Percentiles rank a stretch among this genome's conserved stretches.
Conservation (phyloP, 2,329 filamentous ascomycete species). For the Cladophialophora carrionii region DNA sequence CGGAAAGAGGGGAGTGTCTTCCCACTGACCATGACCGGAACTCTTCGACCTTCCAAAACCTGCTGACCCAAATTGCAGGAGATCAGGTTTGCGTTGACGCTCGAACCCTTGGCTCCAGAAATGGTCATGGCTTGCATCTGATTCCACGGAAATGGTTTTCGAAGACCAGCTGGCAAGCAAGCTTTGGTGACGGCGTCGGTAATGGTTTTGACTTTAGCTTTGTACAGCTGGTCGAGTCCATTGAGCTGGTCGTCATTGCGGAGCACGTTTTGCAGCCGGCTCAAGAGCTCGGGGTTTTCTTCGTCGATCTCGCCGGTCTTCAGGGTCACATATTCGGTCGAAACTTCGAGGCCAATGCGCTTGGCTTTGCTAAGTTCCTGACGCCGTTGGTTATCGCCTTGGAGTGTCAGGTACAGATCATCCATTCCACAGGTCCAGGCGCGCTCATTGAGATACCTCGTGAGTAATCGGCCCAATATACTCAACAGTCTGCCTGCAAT, state of each 20-base stretch:
- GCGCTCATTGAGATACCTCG: constrained; percentile 86
- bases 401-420: constrained; percentile 80
- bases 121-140: constrained; percentile 99
- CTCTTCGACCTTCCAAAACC: constrained; percentile 89
- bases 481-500: constrained; percentile 85
- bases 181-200: constrained; percentile 76
- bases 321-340: constrained; percentile 85
- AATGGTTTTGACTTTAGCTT: constrained; percentile 67
- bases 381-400: constrained; percentile 73
- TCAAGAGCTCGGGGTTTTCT: constrained; percentile 71
- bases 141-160: constrained; percentile 92
- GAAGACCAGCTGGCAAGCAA: constrained; percentile 79
- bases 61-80: constrained; percentile 98
- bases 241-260: constrained; percentile 90
- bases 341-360: constrained; percentile 74
- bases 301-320: constrained; percentile 64
- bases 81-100: constrained; percentile 95
- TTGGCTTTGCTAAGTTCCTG: constrained; percentile 70
- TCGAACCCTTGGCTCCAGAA: constrained; percentile 89
- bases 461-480: constrained; percentile 84
- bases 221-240: constrained; percentile 86
- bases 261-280: constrained; percentile 83
- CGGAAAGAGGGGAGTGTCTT: constrained; percentile 94
- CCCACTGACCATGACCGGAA: constrained; percentile 96
- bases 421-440: constrained; percentile 98